Conservation (phyloP, 2,329 filamentous ascomycete genomes). For the Cladosporium sp. region DNA sequence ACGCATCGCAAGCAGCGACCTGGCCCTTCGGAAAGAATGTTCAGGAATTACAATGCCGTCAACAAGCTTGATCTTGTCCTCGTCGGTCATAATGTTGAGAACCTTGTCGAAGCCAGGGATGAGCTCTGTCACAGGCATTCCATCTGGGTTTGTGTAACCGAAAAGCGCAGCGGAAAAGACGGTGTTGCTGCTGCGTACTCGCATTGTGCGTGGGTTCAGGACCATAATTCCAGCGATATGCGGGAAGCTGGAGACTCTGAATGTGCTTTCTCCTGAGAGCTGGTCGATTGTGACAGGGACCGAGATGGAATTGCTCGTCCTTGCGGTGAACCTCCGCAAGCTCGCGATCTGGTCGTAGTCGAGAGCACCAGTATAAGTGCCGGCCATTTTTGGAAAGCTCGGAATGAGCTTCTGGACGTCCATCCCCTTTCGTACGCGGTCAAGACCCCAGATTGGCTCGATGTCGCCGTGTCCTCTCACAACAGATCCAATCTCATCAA, state of each 20-base stretch:
- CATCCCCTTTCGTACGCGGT: slow-evolving; percentile 60
- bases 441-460: slow-evolving; percentile 80
- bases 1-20: slow-evolving; percentile 75
- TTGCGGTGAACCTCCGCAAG: slow-evolving; percentile 77
- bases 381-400: slow-evolving; percentile 70
- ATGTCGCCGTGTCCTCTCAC: slow-evolving; percentile 67
- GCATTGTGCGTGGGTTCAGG: slow-evolving; percentile 69
- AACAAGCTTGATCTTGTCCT: slow-evolving; percentile 75
- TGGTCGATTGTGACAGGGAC: slow-evolving; percentile 81
- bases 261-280: slow-evolving; percentile 61
- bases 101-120: slow-evolving; percentile 85
- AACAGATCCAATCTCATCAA: slow-evolving; percentile 74
- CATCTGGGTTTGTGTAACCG: slow-evolving; percentile 78
- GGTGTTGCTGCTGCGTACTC: slow-evolving; percentile 87
- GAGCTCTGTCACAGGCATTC: slow-evolving; percentile 70
- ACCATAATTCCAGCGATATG: slow-evolving; percentile 98
- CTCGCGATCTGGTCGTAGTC: slow-evolving; percentile 72
- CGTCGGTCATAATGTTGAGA: slow-evolving; percentile 73
- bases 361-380: slow-evolving; percentile 65
- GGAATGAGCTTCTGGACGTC: slow-evolving; percentile 77
- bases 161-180: slow-evolving; percentile 92
- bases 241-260: slow-evolving; percentile 88
- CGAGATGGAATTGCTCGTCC: slow-evolving; percentile 69
- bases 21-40: slow-evolving; percentile 86
- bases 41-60: slow-evolving; percentile 98